Evolutionary conservation across 108 stramenopile species (phyloP), one percentile per base, ranked within the genome.

Genomic region (Licmophora abbreviata): DNA sequence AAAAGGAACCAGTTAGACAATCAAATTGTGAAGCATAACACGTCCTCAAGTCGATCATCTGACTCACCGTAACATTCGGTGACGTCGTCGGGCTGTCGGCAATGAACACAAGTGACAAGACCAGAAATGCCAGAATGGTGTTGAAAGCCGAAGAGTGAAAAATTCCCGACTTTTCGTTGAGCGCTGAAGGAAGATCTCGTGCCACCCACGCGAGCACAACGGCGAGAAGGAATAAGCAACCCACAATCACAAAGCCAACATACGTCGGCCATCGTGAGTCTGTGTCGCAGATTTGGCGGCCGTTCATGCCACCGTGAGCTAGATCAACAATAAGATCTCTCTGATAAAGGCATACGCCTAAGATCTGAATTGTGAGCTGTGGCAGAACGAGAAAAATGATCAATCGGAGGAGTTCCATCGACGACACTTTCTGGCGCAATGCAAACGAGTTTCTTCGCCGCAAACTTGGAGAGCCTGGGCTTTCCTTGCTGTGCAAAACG

Each of bases 141-240:
- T 6, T 23, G 29, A 51, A 44, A 10, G 23, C 12, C 8, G 57
- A 48, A 14, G 66, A 32, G 5, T 54, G 37, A 37, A 67, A 67
- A 11, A 67, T 54, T 0, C 17, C 28, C 23, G 51, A 43, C 8
- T 36, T 67, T 29, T 67, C 66, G 38, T 67, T 67, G 45, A 67
- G 60, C 10, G 34, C 43, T 1, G 59, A 52, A 22, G 66, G 66
- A 8, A 67, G 33, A 26, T 60, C 46, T 15, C 66, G 44, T 3
- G 42, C 36, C 9, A 41, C 10, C 58, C 59, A 67, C 1, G 66
- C 66, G 22, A 67, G 22, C 9, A 51, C n/a, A 21, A 60, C 25
- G 18, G 58, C 41, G 31, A 57, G 24, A n/a, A 40, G 14, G 17
- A 25, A 43, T 22, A 48, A 12, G 5, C 15, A 6, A 26, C 25